A percentile compares a stretch with the other conserved stretches of the same genome.
Conservation (phyloP, 768 basidiomycete species). For the Russula vinacea region DNA sequence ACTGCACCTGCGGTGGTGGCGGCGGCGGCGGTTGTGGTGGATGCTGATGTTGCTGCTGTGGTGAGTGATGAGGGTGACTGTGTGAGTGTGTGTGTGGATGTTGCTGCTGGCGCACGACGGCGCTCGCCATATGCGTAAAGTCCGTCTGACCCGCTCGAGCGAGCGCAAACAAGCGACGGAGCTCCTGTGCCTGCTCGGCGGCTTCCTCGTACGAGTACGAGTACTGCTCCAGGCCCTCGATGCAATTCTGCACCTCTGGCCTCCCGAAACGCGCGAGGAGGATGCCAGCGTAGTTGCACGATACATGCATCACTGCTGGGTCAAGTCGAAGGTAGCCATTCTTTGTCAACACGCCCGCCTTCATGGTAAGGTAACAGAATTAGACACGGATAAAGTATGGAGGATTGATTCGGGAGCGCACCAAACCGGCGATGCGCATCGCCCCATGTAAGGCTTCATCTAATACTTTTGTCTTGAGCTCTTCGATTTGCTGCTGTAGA, state of each 20-base stretch:
- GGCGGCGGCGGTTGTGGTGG: not conserved
- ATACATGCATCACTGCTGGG: constrained; percentile 86
- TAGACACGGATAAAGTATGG: not conserved
- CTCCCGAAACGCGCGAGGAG: constrained; percentile 80
- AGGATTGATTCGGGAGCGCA: constrained; percentile 37
- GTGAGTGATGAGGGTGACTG: constrained; percentile 14
- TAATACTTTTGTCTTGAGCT: constrained; percentile 62
- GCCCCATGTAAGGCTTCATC: constrained; percentile 86
- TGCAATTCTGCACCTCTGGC: constrained; percentile 78
- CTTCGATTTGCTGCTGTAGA: constrained; percentile 51
- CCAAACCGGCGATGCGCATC: constrained; percentile 83
- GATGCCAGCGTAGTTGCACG: constrained; percentile 78
- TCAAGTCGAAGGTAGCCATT: constrained; percentile 89
- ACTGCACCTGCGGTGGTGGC: not conserved
- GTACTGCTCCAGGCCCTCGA: constrained; percentile 84
- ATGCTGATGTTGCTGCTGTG: constrained; percentile 1
- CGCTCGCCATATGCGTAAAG: constrained; percentile 43
- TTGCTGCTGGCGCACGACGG: constrained; percentile 33
- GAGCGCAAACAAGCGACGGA: constrained; percentile 50
- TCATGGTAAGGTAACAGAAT: not conserved
- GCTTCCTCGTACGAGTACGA: constrained; percentile 85
- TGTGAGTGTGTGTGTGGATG: constrained; percentile 5
- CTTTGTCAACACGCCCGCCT: constrained; percentile 79
- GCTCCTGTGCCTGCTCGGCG: constrained; percentile 69
- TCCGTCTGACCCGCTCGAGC: constrained; percentile 40